Evolutionary conservation across 192 early-diverging fungal genomes (phyloP).

Genomic region (Backusella liffmaniae): DNA sequence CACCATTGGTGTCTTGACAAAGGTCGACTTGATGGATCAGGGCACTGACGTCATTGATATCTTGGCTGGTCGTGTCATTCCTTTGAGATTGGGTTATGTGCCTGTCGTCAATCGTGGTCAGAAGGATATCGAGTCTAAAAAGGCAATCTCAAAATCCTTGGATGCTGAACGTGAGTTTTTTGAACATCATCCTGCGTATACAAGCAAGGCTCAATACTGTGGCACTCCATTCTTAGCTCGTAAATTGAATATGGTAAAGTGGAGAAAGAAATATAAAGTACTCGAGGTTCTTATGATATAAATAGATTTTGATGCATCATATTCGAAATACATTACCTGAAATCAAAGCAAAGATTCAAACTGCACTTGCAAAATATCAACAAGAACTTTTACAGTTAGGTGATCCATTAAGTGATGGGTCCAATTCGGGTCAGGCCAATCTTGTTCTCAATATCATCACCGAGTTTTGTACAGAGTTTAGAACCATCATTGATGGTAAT

Average conservation of each 20-base stretch:
- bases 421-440: slow-evolving; percentile 71
- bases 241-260: slow-evolving; percentile 80
- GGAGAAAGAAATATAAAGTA: too few species aligned
- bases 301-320: slow-evolving; percentile 94
- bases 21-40: slow-evolving; percentile 99
- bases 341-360: slow-evolving; percentile 96
- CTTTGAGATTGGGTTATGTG: slow-evolving; percentile 95
- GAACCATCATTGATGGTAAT: slow-evolving; percentile 94
- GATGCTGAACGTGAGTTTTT: slow-evolving; percentile 91
- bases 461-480: slow-evolving; percentile 98
- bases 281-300: not conserved
- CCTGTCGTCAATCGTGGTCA: slow-evolving; percentile 99
- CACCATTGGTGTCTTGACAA: slow-evolving; percentile 99
- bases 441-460: slow-evolving; percentile 97
- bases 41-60: slow-evolving; percentile 99
- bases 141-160: slow-evolving; percentile 86
- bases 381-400: slow-evolving; percentile 87
- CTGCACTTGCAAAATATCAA: slow-evolving; percentile 81
- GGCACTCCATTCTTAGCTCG: slow-evolving; percentile 97
- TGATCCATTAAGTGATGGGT: slow-evolving; percentile 84
- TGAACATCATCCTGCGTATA: slow-evolving; percentile 92
- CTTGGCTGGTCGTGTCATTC: slow-evolving; percentile 94
- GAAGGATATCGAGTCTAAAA: slow-evolving; percentile 93
- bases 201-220: slow-evolving; percentile 97
- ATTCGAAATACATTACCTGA: slow-evolving; percentile 98